Base-by-base conservation (phyloP, 2,329 filamentous ascomycete species). In the Pezicula carpinea region DNA sequence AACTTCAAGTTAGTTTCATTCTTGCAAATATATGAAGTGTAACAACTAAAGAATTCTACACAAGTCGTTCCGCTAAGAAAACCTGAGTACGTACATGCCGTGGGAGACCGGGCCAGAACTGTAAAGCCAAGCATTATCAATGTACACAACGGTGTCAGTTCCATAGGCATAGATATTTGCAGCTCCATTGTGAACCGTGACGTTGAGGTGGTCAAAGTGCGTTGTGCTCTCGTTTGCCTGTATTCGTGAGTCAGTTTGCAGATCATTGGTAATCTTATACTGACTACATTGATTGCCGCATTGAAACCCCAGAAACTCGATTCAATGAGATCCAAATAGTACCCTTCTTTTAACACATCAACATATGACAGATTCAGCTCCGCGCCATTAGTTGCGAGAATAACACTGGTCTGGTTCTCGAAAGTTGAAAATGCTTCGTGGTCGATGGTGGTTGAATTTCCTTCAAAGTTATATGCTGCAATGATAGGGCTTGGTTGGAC, bases 141-240 rank as follows among this genome's bases (percentile, higher is more conserved):
- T 56, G 43, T 62, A 41, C 4, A 63, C 58, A 10, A 55, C 46
- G 0, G 58, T 62, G 32, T 54, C 59, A 4, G 53, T 56, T 21
- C 63, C 64, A 29, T 62, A 64, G 4, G 59, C 49, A 32, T 63
- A 66, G 32, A 66, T 32, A 14, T 64, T 62, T 10, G 64, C 63
- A 3, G 62, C 63, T 6, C 64, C 64, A 40, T 66, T 65, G 50
- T 66, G 64, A 1, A 57, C 53, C 4, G 63, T 66, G 17, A 65
- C 52, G 46, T 65, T 66, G 23, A 59, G 29, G 31, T 65, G 35
- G 22, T 58, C 45, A 13, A 64, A 53, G 31, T 47, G 43, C 1
- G 54, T 54, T 8, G 51, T 58, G 2, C 62, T 62, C 6, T 46
- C 54, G 41, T 65, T 66, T 31, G 61, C 57, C 15, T 51, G 17